phyloP scores from a whole-genome alignment of 768 basidiomycete genomes.

The Lactarius sanguifluus region DNA sequence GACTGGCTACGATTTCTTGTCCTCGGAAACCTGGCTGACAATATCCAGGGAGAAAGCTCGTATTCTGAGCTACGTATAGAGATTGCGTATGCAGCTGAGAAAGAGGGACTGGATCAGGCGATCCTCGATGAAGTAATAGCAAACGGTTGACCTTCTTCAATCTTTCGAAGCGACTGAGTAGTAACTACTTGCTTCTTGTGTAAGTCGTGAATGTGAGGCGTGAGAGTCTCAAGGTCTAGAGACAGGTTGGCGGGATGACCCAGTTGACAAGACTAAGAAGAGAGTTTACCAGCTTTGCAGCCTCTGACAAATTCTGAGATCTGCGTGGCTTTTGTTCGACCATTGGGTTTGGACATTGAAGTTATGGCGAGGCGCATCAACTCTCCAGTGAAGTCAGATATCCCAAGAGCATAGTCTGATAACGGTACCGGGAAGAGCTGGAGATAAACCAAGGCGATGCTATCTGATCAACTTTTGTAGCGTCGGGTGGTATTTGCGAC shows the following conservation, averaged over 20 bases:
- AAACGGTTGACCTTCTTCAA: slow-evolving; percentile 74
- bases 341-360: slow-evolving; percentile 65
- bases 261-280: not conserved
- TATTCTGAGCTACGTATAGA: slow-evolving; percentile 72
- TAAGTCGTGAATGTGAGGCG: slow-evolving; percentile 68
- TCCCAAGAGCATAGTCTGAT: slow-evolving; percentile 87
- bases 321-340: slow-evolving; percentile 57
- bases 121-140: not conserved
- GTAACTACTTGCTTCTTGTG: slow-evolving; percentile 89
- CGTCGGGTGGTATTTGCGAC: not conserved
- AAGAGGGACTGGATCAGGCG: not conserved
- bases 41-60: slow-evolving; percentile 66
- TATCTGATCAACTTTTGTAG: not conserved
- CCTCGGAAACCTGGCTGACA: slow-evolving; percentile 41
- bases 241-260: slow-evolving; percentile 1
- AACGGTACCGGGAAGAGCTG: slow-evolving; percentile 77
- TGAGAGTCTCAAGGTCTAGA: slow-evolving; percentile 76
- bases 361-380: slow-evolving; percentile 95
- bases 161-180: slow-evolving; percentile 85
- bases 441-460: slow-evolving; percentile 13
- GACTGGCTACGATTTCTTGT: slow-evolving; percentile 1
- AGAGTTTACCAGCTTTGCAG: slow-evolving; percentile 63
- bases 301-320: slow-evolving; percentile 70
- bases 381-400: slow-evolving; percentile 95
- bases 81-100: slow-evolving; percentile 70